These are phyloP conservation scores for Exophiala viscosa DNA, from an alignment of 2,329 filamentous ascomycete genomes.

Conservation along the genomic window DNA sequence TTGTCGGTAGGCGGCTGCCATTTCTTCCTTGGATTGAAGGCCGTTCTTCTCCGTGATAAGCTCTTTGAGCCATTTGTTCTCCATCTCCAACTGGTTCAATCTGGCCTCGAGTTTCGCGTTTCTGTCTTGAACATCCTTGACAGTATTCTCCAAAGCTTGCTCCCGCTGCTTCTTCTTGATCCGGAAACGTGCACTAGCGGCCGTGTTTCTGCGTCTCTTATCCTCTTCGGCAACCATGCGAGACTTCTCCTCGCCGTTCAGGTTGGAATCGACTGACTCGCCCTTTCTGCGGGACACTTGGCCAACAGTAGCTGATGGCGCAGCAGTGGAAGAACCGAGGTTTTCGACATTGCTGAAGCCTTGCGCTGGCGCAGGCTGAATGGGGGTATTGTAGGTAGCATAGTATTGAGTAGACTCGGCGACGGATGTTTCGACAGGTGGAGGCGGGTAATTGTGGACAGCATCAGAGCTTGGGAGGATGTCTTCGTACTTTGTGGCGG, in stretches of 20 bases:
- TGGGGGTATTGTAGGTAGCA: constrained; percentile 27
- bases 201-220: constrained; percentile 83
- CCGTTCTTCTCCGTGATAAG: constrained; percentile 79
- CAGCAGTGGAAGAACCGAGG: constrained; percentile 5
- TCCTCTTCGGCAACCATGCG: constrained; percentile 79
- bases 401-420: constrained; percentile 22
- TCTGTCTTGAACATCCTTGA: constrained; percentile 80
- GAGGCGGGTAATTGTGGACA: constrained; percentile 14
- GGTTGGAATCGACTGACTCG: constrained; percentile 8
- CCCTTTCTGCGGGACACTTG: constrained; percentile 14
- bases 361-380: constrained; percentile 25
- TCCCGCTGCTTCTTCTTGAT: constrained; percentile 96
- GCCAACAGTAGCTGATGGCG: neutral
- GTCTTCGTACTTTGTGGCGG: constrained; percentile 28
- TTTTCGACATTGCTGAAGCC: constrained; percentile 17
- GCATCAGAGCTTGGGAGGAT: constrained; percentile 18
- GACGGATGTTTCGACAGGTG: constrained; percentile 18
- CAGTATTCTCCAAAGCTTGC: constrained; percentile 75
- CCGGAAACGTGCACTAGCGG: constrained; percentile 81
- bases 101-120: constrained; percentile 68
- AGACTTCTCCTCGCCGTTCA: constrained; percentile 66
- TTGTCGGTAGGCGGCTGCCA: constrained; percentile 39
- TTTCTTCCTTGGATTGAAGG: constrained; percentile 38
- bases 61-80: constrained; percentile 79
- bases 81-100: constrained; percentile 73